These are phyloP conservation scores for Globisporangium nunn DNA, from an alignment of 352 stramenopile genomes.

Conservation along the genomic window DNA sequence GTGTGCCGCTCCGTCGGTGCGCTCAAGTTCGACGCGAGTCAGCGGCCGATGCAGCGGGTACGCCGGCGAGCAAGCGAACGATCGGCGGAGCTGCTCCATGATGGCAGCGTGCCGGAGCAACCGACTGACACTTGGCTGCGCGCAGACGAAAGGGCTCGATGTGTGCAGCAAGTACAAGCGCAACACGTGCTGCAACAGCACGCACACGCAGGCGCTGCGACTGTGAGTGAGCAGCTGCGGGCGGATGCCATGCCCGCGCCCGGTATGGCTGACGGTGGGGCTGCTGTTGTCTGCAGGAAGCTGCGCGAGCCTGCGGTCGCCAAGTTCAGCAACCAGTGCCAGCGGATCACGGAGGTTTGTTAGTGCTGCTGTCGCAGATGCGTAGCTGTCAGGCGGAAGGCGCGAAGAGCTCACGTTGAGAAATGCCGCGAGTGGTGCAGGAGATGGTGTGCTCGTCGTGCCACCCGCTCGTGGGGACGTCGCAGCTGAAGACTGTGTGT, in stretches of 20 bases:
- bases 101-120: too few relatives aligned
- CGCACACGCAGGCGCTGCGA: slow-evolving; percentile 51
- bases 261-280: background rate
- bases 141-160: slow-evolving; percentile 52
- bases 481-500: slow-evolving; percentile 67
- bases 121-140: background rate
- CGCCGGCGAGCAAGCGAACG: background rate
- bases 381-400: background rate
- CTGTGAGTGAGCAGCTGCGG: slow-evolving; percentile 21
- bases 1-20: slow-evolving; percentile 52
- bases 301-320: slow-evolving; percentile 73
- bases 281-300: slow-evolving; percentile 31
- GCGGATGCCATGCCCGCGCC: background rate
- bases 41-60: slow-evolving; percentile 63
- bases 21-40: slow-evolving; percentile 61
- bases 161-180: slow-evolving; percentile 77
- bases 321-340: slow-evolving; percentile 63
- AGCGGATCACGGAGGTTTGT: slow-evolving; percentile 45
- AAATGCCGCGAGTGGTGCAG: slow-evolving; percentile 12
- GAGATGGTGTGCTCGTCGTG: slow-evolving; percentile 80
- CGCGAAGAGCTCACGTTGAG: background rate
- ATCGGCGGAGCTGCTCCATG: too few relatives aligned
- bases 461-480: slow-evolving; percentile 72
- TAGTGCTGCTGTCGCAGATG: background rate
- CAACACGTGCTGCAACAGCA: slow-evolving; percentile 78